These are phyloP conservation scores for Notholithocarpus densiflorus DNA, from an alignment of 306 rosid species.

Conservation along the genomic window DNA sequence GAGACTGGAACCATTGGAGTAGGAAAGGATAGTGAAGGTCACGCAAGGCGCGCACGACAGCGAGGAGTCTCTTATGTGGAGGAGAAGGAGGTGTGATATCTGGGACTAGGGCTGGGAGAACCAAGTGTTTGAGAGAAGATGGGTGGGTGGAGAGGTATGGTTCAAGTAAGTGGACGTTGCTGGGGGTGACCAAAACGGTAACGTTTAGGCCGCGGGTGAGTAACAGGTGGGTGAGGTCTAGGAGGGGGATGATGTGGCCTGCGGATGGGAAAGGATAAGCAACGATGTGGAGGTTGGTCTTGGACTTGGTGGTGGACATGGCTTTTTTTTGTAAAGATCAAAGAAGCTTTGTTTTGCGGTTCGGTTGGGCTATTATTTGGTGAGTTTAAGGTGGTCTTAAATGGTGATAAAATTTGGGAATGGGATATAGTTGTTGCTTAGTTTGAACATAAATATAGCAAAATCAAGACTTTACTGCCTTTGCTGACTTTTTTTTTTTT, in stretches of 20 bases:
- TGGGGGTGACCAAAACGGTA: conserved; percentile 37
- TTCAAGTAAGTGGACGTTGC: conserved; percentile 13
- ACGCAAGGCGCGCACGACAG: conserved; percentile 6
- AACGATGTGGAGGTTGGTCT: conserved; percentile 22
- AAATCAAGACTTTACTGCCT: too few species aligned
- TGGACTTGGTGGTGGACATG: not conserved
- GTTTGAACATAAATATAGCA: too few species aligned
- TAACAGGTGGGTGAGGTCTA: conserved; percentile 28
- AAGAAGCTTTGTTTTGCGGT: not conserved
- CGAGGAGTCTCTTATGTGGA: conserved; percentile 4
- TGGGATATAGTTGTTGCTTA: too few species aligned
- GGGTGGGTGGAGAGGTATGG: conserved; percentile 28
- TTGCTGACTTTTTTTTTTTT: too few species aligned
- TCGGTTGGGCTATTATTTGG: not conserved
- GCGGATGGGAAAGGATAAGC: conserved; percentile 42
- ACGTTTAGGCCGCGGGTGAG: conserved; percentile 34
- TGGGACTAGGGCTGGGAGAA: conserved; percentile 17
- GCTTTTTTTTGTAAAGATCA: not conserved
- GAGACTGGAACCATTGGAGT: conserved; percentile 31
- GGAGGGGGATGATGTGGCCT: conserved; percentile 44
- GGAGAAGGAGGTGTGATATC: not conserved
- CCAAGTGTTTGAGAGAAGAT: conserved; percentile 32
- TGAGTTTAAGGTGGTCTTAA: too few species aligned
- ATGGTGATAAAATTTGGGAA: too few species aligned
- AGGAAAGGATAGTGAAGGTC: conserved; percentile 34